phyloP scores from a whole-genome alignment of 1,284 basidiomycete genomes.

The Cryptococcus sp. region DNA sequence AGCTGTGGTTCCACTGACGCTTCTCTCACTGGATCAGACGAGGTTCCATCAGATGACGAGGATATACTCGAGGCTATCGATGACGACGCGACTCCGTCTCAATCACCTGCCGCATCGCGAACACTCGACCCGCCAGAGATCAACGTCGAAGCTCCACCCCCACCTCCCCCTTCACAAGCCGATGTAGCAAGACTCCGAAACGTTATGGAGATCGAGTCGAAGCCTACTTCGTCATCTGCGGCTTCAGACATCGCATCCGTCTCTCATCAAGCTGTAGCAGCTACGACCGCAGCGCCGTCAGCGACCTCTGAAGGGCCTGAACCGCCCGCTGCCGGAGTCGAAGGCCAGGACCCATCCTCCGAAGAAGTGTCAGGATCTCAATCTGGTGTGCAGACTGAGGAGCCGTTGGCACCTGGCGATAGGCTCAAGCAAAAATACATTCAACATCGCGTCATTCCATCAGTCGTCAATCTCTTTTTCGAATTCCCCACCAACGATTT shows the following conservation, averaged over 20 bases:
- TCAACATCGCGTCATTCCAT: slow-evolving; percentile 68
- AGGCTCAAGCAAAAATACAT: slow-evolving; percentile 74
- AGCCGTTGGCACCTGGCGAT: slow-evolving; percentile 61
- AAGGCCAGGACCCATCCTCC: slow-evolving; percentile 1
- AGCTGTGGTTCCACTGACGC: slow-evolving; percentile 52
- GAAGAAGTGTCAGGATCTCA: not conserved
- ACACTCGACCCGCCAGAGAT: slow-evolving; percentile 6
- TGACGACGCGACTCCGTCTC: slow-evolving; percentile 30
- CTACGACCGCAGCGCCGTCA: slow-evolving; percentile 32
- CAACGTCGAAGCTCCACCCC: slow-evolving; percentile 14
- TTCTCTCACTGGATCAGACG: slow-evolving; percentile 63
- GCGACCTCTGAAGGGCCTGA: slow-evolving; percentile 22
- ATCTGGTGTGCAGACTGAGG: not conserved
- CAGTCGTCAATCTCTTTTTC: slow-evolving; percentile 87
- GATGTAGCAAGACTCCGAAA: slow-evolving; percentile 42
- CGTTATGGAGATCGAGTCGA: slow-evolving; percentile 35
- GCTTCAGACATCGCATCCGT: slow-evolving; percentile 26
- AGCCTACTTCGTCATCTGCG: slow-evolving; percentile 10
- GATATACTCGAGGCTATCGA: slow-evolving; percentile 72
- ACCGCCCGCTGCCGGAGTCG: not conserved
- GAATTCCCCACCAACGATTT: slow-evolving; percentile 98
- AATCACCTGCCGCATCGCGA: slow-evolving; percentile 18
- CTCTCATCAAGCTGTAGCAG: slow-evolving; percentile 31
- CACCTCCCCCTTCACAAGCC: slow-evolving; percentile 41
- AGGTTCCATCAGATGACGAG: slow-evolving; percentile 67